Evolutionary conservation across 257 asterid genomes (phyloP), one percentile per base, ranked within the genome.

Genomic region (Gynochthodes officinalis): DNA sequence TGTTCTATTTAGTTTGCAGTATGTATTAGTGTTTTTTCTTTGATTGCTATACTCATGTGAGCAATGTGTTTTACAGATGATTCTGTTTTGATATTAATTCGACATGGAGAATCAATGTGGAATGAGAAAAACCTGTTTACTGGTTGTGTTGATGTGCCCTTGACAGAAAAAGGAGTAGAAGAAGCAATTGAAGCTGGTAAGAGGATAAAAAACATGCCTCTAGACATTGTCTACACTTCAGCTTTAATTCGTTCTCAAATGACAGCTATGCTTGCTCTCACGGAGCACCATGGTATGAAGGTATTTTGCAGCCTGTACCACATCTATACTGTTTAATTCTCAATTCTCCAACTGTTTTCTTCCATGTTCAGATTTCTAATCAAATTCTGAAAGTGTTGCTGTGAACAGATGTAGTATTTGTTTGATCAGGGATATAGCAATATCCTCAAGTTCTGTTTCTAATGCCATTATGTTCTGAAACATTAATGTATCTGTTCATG

Each of bases 41-140:
- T 18, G 59, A 13, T 23, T 74, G 60, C 59, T 19, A 53, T 71
- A 32, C 63, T 55, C 61, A 44, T n/a, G 72, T 57, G 52, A 40
- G 35, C 69, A n/a, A 23, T 28, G 32, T 76, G 16, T 57, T 67
- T 40, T 69, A 52, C 79, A 92, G 95, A 86, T 63, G 96, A 92
- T 74, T 89, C 95, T 67, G 64, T 84, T 69, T 84, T 92, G 84
- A 89, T 92, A 60, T 82, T 92, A 84, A 76, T 92, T 80, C 76
- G 98, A 50, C 98, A 92, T 66, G 98, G 98, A 64, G 96, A 92
- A 75, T 92, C 98, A n/a, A 87, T 87, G 97, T 92, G 98, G 98
- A 92, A 92, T 6, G 98, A 90, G 84, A 92, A 92, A 84, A 90
- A 92, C 76, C 86, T 90, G 58, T 92, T 92, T 80, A 92, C 98